Base-by-base conservation (phyloP, 441 rosid genomes). In the Mallotus repandus region DNA sequence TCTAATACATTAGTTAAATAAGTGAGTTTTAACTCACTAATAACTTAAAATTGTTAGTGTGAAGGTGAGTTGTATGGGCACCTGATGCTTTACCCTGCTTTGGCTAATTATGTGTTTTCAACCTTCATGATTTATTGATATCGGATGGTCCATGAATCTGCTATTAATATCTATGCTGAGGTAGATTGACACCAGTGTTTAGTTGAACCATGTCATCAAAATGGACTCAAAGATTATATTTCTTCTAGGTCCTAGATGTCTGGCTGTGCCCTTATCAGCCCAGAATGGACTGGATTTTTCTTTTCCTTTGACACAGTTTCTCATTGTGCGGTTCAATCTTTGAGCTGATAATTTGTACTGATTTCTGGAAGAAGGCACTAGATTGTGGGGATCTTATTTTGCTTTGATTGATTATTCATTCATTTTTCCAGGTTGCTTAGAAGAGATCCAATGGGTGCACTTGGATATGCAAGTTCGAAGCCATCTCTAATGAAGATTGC, bases 361-460 rank as follows among this genome's bases (percentile, higher is more conserved):
- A 25, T 46, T 56, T 59, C 55, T 69, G 35, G 22, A 57, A 19
- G 15, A 21, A 18, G 18, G 16, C 65, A 41, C 52, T 5, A 9
- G 16, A 43, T 63, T 5, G 25, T 29, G 7, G 48, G 52, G 49
- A 52, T 66, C 35, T 74, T 71, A 59, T 68, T 75, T 77, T 69
- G 22, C 74, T 66, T 69, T 41, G 69, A 66, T 63, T 69, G n/a
- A n/a, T n/a, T n/a, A n/a, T n/a, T n/a, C n/a, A 50, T 74, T 73
- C 71, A 48, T 65, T 69, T 54, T 72, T 76, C 74, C 85, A 96
- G 98, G 81, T 89, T 96, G 86, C 96, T 96, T 49, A 83, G 99
- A 82, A 90, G 98, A 86, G 90, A 96, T 84, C 99, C 99, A 54
- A 94, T 94, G 99, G 99, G 98, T 82, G 98, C 99, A 22, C 96